Evolutionary conservation across 768 basidiomycete species (phyloP).

Genomic region (Gelatoporia subvermispora): DNA sequence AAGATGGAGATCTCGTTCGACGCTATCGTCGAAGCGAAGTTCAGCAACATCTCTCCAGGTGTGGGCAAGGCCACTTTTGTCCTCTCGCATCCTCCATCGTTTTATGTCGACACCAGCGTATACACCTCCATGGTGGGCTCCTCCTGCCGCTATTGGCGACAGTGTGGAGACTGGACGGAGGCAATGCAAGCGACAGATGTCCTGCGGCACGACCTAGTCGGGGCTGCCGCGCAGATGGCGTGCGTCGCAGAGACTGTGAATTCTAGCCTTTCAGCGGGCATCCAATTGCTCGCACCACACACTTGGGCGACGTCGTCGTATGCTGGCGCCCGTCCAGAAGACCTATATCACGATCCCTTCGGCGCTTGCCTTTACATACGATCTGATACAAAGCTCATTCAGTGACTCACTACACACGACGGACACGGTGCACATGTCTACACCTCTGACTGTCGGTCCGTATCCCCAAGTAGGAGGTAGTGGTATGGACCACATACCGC

Average conservation of each 20-base stretch:
- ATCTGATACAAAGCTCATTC: neutral
- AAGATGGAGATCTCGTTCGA: conserved; percentile 82
- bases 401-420: no score
- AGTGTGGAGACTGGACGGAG: conserved; percentile 75
- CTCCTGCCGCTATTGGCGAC: conserved; percentile 47
- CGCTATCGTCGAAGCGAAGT: conserved; percentile 52
- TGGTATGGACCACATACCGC: no score
- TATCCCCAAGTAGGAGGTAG: neutral
- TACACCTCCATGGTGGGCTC: neutral
- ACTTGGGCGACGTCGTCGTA: no score
- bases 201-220: conserved; percentile 60
- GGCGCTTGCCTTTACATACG: neutral
- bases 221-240: conserved; percentile 55
- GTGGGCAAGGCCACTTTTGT: conserved; percentile 56
- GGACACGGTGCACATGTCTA: no score
- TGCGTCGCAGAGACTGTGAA: conserved; percentile 50
- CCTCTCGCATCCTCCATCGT: conserved; percentile 63
- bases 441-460: neutral
- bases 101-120: conserved; percentile 52
- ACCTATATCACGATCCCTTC: no score
- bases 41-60: conserved; percentile 49
- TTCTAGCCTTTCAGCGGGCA: neutral
- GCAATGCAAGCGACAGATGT: conserved; percentile 60
- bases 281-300: no score
- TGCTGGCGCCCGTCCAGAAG: no score